Base-by-base conservation (phyloP, 2,329 filamentous ascomycete species). In the Aspergillaceae sp. region DNA sequence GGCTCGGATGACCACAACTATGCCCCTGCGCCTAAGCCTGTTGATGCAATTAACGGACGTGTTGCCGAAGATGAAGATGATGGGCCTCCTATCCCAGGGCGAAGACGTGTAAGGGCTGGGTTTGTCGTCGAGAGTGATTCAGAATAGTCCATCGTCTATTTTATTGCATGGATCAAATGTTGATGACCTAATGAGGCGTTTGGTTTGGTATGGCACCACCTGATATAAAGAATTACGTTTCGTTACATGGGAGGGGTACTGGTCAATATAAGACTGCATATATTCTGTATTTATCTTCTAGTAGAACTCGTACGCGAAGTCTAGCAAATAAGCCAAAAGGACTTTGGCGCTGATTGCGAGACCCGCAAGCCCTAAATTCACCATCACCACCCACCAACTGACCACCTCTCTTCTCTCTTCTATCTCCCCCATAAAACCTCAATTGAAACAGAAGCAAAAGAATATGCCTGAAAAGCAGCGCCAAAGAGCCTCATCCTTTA, bases 61-160 rank as follows among this genome's bases (percentile, higher is more conserved):
- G 52, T 49, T 3, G 59, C 61, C 19, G 62, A 61, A 8, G 61
- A 66, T 4, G 63, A 64, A 7, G 36, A 38, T 9, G 59, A 67
- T 43, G 48, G 44, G 1, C 56, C 57, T n/a, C 50, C 61, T n/a
- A 58, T 51, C 32, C 51, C 61, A n/a, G 45, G 55, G 41, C 62
- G 62, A 41, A 55, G 66, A 44, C 63, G 65, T 5, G 62, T 65
- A 47, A 60, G 63, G 41, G 65, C 59, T 27, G 67, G 66, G 3
- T 69, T 71, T 52, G 63, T 71, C 30, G 57, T 71, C 48, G 68
- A 70, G 9, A 69, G 66, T 48, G 68, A 71, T 45, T 70, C 68
- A 4, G 68, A 71, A 48, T 71, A 59, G 51, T 38, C 9, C 38
- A 41, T 35, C 42, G 11, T 38, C 51, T 46, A 41, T 49, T 49